Base-by-base conservation (phyloP, 495 filamentous ascomycete genomes). In the Neurospora cerealis region DNA sequence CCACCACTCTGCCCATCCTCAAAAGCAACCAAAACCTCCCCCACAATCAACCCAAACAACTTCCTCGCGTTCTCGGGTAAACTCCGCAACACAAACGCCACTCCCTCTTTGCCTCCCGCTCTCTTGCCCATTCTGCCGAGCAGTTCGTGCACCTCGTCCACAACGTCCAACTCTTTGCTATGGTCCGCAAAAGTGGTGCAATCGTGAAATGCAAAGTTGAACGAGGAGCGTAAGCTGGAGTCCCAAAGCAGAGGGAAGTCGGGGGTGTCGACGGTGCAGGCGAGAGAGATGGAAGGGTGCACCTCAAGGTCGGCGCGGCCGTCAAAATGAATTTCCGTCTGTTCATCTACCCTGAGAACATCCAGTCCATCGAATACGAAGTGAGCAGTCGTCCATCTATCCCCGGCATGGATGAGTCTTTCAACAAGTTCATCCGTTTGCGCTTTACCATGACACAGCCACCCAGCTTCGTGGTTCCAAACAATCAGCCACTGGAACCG, bases 171-270 rank as follows among this genome's bases (percentile, higher is more conserved):
- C 72, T 94, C 92, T 76, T 79, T 21, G 81, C 79, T n/a, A 1
- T 54, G 21, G 46, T 6, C 5, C 0, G 87, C 83, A 76, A 97
- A 98, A 1, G 96, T 98, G 3, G 96, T 98, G 79, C 91, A 91
- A 82, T 98, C 94, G 82, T 99, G 96, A 85, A 94, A 97, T n/a
- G 94, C 84, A 74, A 96, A 94, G 77, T 93, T 92, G 81, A 93
- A 92, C 34, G 91, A 88, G 1, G 92, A 90, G 40, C 90, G 90
- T 17, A 94, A 85, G 73, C 89, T 90, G 73, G 91, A 89, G 80
- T 97, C 94, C 96, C 96, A 99, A 74, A 98, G 89, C 0, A 97
- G 83, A 4, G 92, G 86, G 78, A 97, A 96, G 72, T 91, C 91
- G 39, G 94, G 94, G 4, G 93, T 93, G 83, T 98, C 93, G 69